A percentile compares a stretch with the other conserved stretches of the same genome.
phyloP scores from a whole-genome alignment of 345 rosid genomes.

The Acer yangbiense region DNA sequence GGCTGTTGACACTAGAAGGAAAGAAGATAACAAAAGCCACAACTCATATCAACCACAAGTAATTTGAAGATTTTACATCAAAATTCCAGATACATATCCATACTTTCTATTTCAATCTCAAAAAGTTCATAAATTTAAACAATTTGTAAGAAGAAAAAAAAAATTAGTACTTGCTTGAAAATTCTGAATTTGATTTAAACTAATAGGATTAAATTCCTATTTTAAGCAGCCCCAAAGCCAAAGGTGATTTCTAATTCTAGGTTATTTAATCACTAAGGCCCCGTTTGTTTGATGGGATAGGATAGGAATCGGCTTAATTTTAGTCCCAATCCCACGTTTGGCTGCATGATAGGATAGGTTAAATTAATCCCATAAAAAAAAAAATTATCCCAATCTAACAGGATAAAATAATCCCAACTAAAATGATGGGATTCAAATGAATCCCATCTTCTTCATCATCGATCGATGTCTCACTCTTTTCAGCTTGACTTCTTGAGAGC shows the following conservation, averaged over 20 bases:
- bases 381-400: no score
- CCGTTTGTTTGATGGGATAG: no score
- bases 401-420: no score
- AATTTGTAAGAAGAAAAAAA: background rate
- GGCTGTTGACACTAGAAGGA: conserved; percentile 76
- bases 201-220: background rate
- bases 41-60: conserved; percentile 6
- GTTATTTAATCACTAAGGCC: background rate
- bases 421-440: no score
- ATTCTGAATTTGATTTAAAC: background rate
- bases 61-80: background rate
- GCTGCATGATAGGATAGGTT: no score
- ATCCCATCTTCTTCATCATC: no score
- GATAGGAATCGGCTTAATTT: no score
- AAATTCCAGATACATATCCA: background rate
- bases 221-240: background rate
- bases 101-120: background rate
- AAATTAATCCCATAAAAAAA: no score
- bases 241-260: background rate
- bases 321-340: no score
- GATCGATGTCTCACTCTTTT: no score
- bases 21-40: background rate
- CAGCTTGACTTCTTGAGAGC: no score
- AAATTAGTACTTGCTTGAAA: background rate
- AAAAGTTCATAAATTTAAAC: conserved; percentile 5